Percentiles rank a stretch among this genome's conserved stretches.
phyloP scores from a whole-genome alignment of 108 stramenopile species.

The Conticribra guillardii region DNA sequence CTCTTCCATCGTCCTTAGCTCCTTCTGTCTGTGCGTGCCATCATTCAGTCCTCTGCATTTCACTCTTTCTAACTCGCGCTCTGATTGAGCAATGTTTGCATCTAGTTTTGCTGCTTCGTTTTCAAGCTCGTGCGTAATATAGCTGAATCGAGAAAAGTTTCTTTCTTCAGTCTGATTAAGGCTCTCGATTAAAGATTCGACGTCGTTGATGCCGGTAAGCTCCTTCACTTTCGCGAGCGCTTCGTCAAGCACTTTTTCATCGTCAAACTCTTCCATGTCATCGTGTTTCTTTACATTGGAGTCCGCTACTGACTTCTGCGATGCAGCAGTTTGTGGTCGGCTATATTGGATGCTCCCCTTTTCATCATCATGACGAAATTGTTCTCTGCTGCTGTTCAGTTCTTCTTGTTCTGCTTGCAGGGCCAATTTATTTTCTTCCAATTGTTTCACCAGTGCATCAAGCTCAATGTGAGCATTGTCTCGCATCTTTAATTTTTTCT shows the following conservation, averaged over 20 bases:
- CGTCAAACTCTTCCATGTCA: neutral
- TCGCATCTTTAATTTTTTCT: conserved; percentile 9
- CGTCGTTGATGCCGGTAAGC: conserved; percentile 12
- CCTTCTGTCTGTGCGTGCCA: neutral
- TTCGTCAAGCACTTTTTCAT: conserved; percentile 22
- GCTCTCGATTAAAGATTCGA: conserved; percentile 10
- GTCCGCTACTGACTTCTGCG: neutral
- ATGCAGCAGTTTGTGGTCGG: neutral
- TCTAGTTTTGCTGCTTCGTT: neutral
- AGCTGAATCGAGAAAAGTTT: conserved; percentile 2
- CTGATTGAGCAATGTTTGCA: neutral
- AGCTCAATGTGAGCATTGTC: conserved; percentile 13
- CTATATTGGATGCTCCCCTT: neutral
- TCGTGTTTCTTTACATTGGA: neutral
- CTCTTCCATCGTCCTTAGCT: neutral
- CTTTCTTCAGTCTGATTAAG: neutral
- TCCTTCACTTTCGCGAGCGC: conserved; percentile 1
- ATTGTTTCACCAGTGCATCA: neutral
- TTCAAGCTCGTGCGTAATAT: conserved; percentile 21
- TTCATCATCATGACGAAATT: conserved; percentile 4
- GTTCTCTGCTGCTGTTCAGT: neutral
- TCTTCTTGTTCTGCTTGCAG: conserved; percentile 4
- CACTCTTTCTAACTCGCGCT: conserved; percentile 10
- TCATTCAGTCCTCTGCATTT: neutral
- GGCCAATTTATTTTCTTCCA: conserved; percentile 2